Evolutionary conservation across 1,284 basidiomycete genomes (phyloP), one percentile per base, ranked within the genome.

Genomic region (Ceratobasidium sp.): DNA sequence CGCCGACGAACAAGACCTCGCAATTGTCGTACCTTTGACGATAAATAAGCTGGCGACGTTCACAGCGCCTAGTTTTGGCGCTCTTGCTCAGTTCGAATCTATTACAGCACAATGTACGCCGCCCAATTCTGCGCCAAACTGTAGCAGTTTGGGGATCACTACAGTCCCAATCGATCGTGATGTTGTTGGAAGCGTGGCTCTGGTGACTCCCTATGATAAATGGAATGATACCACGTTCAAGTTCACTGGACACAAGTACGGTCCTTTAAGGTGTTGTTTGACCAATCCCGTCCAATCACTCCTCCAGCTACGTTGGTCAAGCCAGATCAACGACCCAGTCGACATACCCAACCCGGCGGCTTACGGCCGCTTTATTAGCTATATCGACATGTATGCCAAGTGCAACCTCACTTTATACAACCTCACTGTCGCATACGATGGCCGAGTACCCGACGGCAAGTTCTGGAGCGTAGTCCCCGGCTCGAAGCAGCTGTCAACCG

Each of bases 351-450:
- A 46, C 44, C 13, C 44, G 44, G 44, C 13, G 13, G 44, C 44
- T 46, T 46, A 46, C 44, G 44, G 44, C 44, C 7, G 44, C 13
- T 46, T 13, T 5, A 46, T 13, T 46, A 5, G 7, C 5, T 13
- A 7, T 57, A 57, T 57, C 54, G 54, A 57, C 26, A 57, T 57
- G 17, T 57, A 57, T 57, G 54, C 54, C 54, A 57, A 28, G 54
- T 57, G 54, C 54, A 57, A 57, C 20, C 26, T 57, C 54, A 28
- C 54, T n/a, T 57, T 57, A 5, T 57, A 57, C 54, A 57, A 57
- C 17, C 20, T 28, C n/a, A 57, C 54, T 57, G 54, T 57, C n/a
- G 54, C 54, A n/a, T 57, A 57, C 17, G 54, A 57, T 57, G 54
- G 26, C 17, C 54, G 54, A 28, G 20, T 20, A 20, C 7, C n/a